Conservation (phyloP, 208 protist species). For the Wallacemonas rigidus region DNA sequence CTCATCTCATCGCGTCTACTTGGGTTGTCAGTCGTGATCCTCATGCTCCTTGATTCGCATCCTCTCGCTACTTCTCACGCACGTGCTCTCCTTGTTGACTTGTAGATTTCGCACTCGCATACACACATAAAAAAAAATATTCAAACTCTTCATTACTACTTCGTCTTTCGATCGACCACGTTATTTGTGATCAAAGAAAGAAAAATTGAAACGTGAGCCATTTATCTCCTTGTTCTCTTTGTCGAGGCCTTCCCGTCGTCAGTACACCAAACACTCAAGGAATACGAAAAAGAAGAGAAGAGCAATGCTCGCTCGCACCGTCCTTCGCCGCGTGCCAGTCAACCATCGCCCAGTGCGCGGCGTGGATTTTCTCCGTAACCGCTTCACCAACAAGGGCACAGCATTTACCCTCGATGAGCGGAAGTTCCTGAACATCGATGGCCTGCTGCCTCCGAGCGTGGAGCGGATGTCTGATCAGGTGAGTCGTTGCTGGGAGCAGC, state of each 20-base stretch:
- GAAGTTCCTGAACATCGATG: constrained; percentile 52
- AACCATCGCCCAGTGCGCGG: constrained; percentile 36
- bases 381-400: constrained; percentile 59
- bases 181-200: too few species aligned
- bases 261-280: constrained; percentile 4
- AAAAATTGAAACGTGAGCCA: too few species aligned
- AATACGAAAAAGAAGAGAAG: constrained; percentile 5
- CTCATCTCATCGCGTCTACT: neutral
- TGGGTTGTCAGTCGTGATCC: neutral
- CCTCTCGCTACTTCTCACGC: too few species aligned
- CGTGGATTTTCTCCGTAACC: constrained; percentile 66
- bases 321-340: constrained; percentile 18
- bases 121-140: too few species aligned
- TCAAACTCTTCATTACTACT: too few species aligned
- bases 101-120: too few species aligned
- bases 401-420: constrained; percentile 64
- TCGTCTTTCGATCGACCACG: too few species aligned
- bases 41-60: too few species aligned
- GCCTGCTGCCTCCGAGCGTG: constrained; percentile 49
- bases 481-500: constrained; percentile 43
- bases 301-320: constrained; percentile 34
- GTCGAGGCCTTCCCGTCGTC: too few species aligned
- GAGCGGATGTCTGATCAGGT: constrained; percentile 59
- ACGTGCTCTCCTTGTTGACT: too few species aligned
- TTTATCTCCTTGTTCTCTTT: too few species aligned